phyloP scores from a whole-genome alignment of 495 filamentous ascomycete species.

The Trichocladium uniseriatum region DNA sequence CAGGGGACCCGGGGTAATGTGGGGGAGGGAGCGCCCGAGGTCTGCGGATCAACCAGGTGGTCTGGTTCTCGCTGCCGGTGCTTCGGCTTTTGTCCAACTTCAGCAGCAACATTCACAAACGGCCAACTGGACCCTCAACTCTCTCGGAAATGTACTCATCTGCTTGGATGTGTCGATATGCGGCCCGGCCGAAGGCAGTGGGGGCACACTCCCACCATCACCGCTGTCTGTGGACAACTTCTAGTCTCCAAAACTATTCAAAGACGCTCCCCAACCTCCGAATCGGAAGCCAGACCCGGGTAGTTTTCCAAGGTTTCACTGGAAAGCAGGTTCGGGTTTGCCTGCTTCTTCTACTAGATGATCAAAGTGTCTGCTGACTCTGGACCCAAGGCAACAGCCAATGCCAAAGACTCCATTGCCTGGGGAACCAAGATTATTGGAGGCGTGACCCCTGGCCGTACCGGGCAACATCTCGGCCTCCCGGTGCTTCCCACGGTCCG shows the following conservation, averaged over 20 bases:
- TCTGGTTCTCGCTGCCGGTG: not conserved
- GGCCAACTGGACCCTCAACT: not conserved
- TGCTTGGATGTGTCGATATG: not conserved
- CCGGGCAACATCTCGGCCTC: conserved; percentile 69
- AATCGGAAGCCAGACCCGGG: conserved; percentile 67
- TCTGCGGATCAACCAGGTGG: not conserved
- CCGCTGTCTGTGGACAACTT: conserved; percentile 9
- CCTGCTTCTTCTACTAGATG: not conserved
- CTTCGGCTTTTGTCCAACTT: not conserved
- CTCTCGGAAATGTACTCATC: not conserved
- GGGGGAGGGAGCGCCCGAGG: not conserved
- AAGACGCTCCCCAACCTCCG: conserved; percentile 68
- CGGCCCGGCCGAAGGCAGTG: not conserved
- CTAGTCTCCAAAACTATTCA: conserved; percentile 28
- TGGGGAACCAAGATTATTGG: conserved; percentile 87
- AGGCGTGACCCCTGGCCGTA: conserved; percentile 69
- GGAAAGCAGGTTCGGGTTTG: conserved; percentile 39
- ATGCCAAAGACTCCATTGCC: conserved; percentile 70
- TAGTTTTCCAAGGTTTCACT: conserved; percentile 87
- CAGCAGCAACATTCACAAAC: not conserved
- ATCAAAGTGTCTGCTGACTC: not conserved
- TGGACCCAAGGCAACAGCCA: conserved; percentile 54
- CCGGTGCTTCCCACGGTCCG: conserved; percentile 69
- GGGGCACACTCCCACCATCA: not conserved
- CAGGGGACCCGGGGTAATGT: not conserved